Evolutionary conservation across 257 asterid genomes (phyloP).

Genomic region (Solanum chmielewskii): DNA sequence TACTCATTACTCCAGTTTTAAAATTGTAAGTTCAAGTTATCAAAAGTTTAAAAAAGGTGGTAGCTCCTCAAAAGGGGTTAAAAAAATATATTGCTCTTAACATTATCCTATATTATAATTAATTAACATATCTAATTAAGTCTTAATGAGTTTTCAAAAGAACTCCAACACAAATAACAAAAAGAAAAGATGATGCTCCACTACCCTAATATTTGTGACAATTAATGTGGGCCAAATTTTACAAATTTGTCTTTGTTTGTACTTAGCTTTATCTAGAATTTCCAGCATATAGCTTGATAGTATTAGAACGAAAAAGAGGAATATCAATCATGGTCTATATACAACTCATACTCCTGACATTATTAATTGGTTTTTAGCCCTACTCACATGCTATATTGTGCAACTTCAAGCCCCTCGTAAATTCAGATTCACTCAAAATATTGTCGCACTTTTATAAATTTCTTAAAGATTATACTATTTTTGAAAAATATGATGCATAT

Average conservation of each 20-base stretch:
- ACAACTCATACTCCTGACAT: neutral
- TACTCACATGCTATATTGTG: neutral
- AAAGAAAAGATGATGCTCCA: neutral
- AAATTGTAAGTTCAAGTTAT: no score
- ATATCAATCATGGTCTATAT: neutral
- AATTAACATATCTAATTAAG: neutral
- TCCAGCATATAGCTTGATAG: neutral
- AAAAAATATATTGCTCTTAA: neutral
- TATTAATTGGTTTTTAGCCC: neutral
- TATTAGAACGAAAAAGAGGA: neutral
- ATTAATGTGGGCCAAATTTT: neutral
- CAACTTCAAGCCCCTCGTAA: neutral
- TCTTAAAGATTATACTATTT: no score
- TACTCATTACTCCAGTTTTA: no score
- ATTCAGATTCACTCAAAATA: no score
- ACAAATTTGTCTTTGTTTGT: neutral
- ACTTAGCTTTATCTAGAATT: neutral
- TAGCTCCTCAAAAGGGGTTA: neutral
- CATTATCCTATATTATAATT: neutral
- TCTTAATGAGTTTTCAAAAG: neutral
- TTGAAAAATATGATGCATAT: accelerated
- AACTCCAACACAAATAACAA: neutral
- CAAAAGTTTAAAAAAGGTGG: no score
- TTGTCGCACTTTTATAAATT: no score
- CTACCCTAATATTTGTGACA: neutral